Evolutionary conservation across 768 basidiomycete genomes (phyloP), one percentile per base, ranked within the genome.

Genomic region (Vararia minispora): DNA sequence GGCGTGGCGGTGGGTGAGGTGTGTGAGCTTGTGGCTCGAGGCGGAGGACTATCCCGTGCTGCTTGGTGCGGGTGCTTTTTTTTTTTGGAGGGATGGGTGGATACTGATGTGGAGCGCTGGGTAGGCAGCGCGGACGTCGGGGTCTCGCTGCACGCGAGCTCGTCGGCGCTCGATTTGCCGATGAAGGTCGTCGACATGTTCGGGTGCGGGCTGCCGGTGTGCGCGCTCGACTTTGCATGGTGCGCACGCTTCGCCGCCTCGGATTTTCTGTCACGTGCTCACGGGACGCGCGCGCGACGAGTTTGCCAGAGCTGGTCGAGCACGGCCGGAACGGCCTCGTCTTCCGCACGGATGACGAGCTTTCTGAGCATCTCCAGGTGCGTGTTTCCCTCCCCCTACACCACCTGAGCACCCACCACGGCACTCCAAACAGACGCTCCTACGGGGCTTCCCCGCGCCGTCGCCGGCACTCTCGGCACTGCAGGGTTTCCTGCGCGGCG

Each of bases 121-220:
- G 23, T 82, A 87, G 3, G n/a, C n/a, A n/a, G n/a, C n/a, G 88
- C 91, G 8, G 91, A 99, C 58, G 50, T 99, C 28, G 95, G 95
- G 2, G 72, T 98, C 41, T 90, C 78, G 44, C 61, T 99, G 35
- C 95, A 99, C 61, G 74, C 77, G 5, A 92, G 88, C 56, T 89
- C 88, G 0, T 92, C 88, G 2, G 83, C 74, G 1, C 61, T 91
- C 40, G 95, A 99, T 59, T 64, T 99, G 39, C 95, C 95, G 3
- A 99, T 99, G 95, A 99, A 99, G 58, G 78, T 99, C 4, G 90
- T 99, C 6, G 95, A 99, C 57, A 97, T 98, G 94, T 97, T 98
- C 62, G 95, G 95, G 4, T 97, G 92, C 49, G 82, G 82, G 4
- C 65, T 98, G 40, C 94, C 94, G 0, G 95, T 97, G 6, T 84